Evolutionary conservation across 805 yeast genomes (phyloP), one percentile per base, ranked within the genome.

Genomic region (Ogataea degrootiae): DNA sequence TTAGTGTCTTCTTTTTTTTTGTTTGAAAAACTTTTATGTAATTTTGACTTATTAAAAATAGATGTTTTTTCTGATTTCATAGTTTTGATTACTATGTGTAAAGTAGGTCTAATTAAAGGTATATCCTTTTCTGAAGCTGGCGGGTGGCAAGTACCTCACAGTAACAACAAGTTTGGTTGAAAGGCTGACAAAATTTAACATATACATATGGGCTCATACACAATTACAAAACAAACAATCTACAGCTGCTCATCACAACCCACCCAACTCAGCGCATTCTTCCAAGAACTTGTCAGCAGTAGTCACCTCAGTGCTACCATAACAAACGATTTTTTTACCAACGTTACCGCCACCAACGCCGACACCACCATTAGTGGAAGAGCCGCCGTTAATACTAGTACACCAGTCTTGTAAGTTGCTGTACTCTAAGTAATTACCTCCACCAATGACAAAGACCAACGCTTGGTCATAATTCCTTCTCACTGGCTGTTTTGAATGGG

Each of bases 341-440:
- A 52, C 45, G 19, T 52, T 44, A 17, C 51, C 45, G 22, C 51
- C 49, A 33, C 57, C 59, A 22, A 47, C 49, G 34, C 16, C 38
- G n/a, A 26, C 39, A 23, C 36, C 39, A 35, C 39, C 50, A 5
- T 58, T 50, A 31, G 50, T 19, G 12, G 49, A 49, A 16, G 23
- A 33, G 31, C 47, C 47, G 60, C 65, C 54, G 38, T 57, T 62
- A 37, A 52, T 42, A 8, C 55, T 51, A 44, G 61, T 67, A 37
- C 73, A 71, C 95, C 96, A 91, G 65, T 91, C 96, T 66, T 88
- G 96, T 60, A 94, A 76, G 61, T 92, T 92, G 50, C 91, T 95
- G 63, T 92, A 94, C 69, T 94, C 99, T 52, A 87, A 70, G 63
- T 90, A 94, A 66, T 88, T 91, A 42, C 98, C 98, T 34, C 99